phyloP scores from a whole-genome alignment of 257 asterid genomes.

The Petunia axillaris region DNA sequence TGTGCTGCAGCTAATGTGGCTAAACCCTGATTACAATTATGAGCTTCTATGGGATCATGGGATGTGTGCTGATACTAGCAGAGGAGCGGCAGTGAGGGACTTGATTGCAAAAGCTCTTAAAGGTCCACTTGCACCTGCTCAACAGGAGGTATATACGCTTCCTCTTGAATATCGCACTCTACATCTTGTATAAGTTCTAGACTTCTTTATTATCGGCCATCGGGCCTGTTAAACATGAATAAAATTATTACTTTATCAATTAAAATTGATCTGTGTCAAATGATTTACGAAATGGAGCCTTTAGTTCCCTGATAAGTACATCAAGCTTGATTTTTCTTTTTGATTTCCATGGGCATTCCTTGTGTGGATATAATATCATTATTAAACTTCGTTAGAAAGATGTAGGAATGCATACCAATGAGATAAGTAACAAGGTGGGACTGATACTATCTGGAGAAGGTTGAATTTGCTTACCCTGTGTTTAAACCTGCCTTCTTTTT shows the following conservation, averaged over 20 bases:
- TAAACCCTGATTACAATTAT: constrained; percentile 82
- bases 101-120: constrained; percentile 89
- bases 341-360: constrained; percentile 19
- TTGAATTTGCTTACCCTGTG: neutral
- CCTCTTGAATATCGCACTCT: constrained; percentile 7
- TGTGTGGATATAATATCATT: constrained; percentile 13
- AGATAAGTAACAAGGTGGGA: neutral
- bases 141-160: constrained; percentile 71
- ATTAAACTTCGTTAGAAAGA: neutral
- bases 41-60: constrained; percentile 96
- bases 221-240: no score
- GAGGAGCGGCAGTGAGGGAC: constrained; percentile 95
- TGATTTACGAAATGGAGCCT: neutral
- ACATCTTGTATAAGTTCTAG: constrained; percentile 2
- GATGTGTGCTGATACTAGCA: constrained; percentile 97
- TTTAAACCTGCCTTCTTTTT: constrained; percentile 3
- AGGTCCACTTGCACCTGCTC: constrained; percentile 83
- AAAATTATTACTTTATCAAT: no score
- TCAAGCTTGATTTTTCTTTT: neutral
- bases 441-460: neutral
- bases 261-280: neutral
- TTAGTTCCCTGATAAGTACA: neutral
- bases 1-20: constrained; percentile 74
- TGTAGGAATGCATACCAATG: constrained; percentile 11
- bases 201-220: no score